Conservation (phyloP, 176 grass and related monocot genomes). For the Aechmea fasciata region DNA sequence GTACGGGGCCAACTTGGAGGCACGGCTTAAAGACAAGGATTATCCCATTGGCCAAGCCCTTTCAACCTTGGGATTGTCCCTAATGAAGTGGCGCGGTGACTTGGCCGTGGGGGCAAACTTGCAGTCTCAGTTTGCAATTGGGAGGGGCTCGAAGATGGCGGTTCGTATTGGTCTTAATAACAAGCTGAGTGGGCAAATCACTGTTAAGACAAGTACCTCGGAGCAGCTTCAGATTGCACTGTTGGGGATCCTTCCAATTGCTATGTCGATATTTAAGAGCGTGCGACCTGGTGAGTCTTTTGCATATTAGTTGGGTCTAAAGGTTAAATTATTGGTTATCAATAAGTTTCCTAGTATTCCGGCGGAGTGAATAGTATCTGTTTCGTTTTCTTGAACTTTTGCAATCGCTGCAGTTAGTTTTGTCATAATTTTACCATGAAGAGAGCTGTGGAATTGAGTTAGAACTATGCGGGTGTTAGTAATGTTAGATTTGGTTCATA, state of each 20-base stretch:
- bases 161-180: conserved; percentile 63
- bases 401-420: not conserved
- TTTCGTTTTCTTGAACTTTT: not conserved
- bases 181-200: conserved; percentile 59
- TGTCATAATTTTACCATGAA: not conserved
- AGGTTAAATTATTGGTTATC: not conserved
- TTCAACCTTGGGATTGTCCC: conserved; percentile 51
- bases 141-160: conserved; percentile 44
- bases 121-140: conserved; percentile 53
- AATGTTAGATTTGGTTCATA: not conserved
- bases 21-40: conserved; percentile 37
- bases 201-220: conserved; percentile 55
- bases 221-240: conserved; percentile 62
- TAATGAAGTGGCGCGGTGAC: conserved; percentile 54
- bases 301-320: not conserved
- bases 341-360: not conserved
- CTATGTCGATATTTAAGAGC: conserved; percentile 53
- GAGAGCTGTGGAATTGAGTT: not conserved
- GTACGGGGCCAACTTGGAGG: conserved; percentile 58
- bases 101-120: conserved; percentile 53
- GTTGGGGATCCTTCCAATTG: conserved; percentile 51
- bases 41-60: conserved; percentile 46
- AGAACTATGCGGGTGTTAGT: not conserved
- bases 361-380: not conserved
- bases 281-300: conserved; percentile 17